Evolutionary conservation across 2,329 filamentous ascomycete genomes (phyloP).

Genomic region (Fusarium domesticum): DNA sequence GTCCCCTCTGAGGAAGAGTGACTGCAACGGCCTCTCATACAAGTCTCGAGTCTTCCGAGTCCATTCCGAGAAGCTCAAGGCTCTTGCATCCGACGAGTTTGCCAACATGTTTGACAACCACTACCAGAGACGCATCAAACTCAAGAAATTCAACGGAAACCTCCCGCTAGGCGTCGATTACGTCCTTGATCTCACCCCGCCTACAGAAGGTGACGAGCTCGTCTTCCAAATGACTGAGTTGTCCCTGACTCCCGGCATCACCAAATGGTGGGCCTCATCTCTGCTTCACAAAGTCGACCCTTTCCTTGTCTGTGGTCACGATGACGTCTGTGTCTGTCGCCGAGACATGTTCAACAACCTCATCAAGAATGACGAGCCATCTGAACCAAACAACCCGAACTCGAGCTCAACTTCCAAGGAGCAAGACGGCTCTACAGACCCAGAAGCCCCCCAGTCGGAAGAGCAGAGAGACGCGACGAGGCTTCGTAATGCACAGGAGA

Average conservation of each 20-base stretch:
- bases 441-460: too few species aligned
- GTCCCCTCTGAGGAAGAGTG: conserved; percentile 18
- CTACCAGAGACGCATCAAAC: conserved; percentile 39
- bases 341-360: conserved; percentile 1
- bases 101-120: conserved; percentile 42
- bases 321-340: conserved; percentile 39
- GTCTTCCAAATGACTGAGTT: conserved; percentile 57
- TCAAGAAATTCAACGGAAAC: conserved; percentile 34
- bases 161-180: conserved; percentile 50
- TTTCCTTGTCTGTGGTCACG: conserved; percentile 39
- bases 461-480: too few species aligned
- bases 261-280: conserved; percentile 50
- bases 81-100: conserved; percentile 47
- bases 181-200: conserved; percentile 62
- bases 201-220: conserved; percentile 59
- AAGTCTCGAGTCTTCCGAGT: conserved; percentile 41
- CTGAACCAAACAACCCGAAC: not conserved
- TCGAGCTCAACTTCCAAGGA: not conserved
- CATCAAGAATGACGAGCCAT: not conserved
- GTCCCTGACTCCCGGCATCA: conserved; percentile 54
- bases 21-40: conserved; percentile 37
- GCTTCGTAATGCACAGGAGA: too few species aligned
- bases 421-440: too few species aligned
- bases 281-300: conserved; percentile 33
- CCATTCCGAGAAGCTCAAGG: conserved; percentile 45